These are phyloP conservation scores for Collybia nuda DNA, from an alignment of 768 basidiomycete species.

Conservation along the genomic window DNA sequence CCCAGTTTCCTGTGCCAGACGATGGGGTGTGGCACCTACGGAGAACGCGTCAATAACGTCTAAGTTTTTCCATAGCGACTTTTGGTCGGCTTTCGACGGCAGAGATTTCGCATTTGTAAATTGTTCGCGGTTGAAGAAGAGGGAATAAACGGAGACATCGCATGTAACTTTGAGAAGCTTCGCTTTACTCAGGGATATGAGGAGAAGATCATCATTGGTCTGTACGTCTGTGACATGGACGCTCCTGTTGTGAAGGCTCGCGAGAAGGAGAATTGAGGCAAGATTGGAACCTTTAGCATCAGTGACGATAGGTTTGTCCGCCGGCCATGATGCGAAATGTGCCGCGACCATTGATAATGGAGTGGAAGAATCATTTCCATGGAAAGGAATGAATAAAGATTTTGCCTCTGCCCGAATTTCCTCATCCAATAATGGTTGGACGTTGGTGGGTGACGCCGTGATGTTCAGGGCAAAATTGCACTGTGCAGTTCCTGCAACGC, in stretches of 20 bases:
- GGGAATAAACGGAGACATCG: slow-evolving; percentile 88
- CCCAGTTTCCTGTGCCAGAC: slow-evolving; percentile 62
- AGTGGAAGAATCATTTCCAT: slow-evolving; percentile 40
- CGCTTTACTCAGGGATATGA: slow-evolving; percentile 93
- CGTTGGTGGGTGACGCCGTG: slow-evolving; percentile 71
- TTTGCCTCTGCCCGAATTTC: slow-evolving; percentile 80
- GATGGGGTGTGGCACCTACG: slow-evolving; percentile 81
- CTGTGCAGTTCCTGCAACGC: slow-evolving; percentile 62
- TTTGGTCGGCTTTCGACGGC: slow-evolving; percentile 76
- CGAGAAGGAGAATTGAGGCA: slow-evolving; percentile 89
- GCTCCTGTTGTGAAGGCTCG: slow-evolving; percentile 87
- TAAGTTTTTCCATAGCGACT: slow-evolving; percentile 82
- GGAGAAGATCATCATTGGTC: slow-evolving; percentile 78
- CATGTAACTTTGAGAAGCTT: slow-evolving; percentile 94
- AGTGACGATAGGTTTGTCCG: slow-evolving; percentile 90
- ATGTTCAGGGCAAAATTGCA: slow-evolving; percentile 89
- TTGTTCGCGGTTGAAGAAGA: slow-evolving; percentile 83
- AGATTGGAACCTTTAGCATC: slow-evolving; percentile 91
- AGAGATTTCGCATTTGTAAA: slow-evolving; percentile 66
- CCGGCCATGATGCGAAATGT: slow-evolving; percentile 89
- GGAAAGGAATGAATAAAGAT: slow-evolving; percentile 84
- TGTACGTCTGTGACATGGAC: slow-evolving; percentile 92
- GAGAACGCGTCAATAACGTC: slow-evolving; percentile 89
- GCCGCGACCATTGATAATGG: slow-evolving; percentile 76
- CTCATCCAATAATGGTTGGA: slow-evolving; percentile 55